Conservation (phyloP, 192 early-diverging fungal genomes). For the Coemansia sp. region DNA sequence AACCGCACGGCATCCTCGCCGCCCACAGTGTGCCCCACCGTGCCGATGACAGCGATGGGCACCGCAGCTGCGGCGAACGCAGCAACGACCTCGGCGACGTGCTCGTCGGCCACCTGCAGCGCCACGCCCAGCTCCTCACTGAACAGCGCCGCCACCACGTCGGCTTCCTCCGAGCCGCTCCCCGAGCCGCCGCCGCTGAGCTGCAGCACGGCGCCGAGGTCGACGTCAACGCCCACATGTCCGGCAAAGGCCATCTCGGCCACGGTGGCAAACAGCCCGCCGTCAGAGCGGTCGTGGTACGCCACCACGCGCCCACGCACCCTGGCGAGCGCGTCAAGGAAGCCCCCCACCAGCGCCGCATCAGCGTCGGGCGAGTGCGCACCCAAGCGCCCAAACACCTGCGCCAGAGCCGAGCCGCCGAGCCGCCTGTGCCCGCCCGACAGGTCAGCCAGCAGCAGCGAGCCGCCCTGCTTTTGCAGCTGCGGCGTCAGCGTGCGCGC, state of each 20-base stretch:
- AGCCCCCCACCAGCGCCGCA: conserved; percentile 64
- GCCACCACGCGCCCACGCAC: conserved; percentile 66
- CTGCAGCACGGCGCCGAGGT: conserved; percentile 53
- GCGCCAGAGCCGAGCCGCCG: conserved; percentile 93
- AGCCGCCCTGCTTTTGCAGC: conserved; percentile 47
- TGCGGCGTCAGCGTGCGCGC: conserved; percentile 90
- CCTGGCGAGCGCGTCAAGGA: conserved; percentile 76
- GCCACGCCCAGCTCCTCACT: conserved; percentile 99
- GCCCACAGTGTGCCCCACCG: conserved; percentile 15
- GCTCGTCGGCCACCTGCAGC: conserved; percentile 70
- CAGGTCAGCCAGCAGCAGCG: conserved; percentile 85
- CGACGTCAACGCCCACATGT: conserved; percentile 77
- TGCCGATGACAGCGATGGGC: conserved; percentile 60
- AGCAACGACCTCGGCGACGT: conserved; percentile 54
- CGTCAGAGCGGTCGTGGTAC: conserved; percentile 99
- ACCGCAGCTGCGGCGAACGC: conserved; percentile 52
- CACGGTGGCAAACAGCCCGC: conserved; percentile 91
- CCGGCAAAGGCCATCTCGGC: conserved; percentile 97
- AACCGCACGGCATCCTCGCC: conserved; percentile 56
- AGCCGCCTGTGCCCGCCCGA: conserved; percentile 80
- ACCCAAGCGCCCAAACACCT: conserved; percentile 86
- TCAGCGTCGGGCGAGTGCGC: conserved; percentile 86
- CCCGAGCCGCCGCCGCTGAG: background rate
- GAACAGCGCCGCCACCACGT: conserved; percentile 70
- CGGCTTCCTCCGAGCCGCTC: conserved; percentile 23